Conservation (phyloP, 257 asterid genomes). For the Phtheirospermum japonicum region DNA sequence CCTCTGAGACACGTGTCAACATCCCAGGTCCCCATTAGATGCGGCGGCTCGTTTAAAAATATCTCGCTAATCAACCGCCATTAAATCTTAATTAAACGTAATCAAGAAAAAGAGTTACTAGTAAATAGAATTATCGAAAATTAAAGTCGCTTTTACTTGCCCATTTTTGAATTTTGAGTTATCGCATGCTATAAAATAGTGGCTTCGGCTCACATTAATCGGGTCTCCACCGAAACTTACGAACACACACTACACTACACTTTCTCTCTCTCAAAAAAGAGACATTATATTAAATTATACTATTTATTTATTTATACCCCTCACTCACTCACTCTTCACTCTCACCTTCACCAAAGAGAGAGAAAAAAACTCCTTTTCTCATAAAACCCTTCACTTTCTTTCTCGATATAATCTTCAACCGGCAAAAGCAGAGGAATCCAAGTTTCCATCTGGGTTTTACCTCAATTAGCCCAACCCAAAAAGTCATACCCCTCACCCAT, state of each 20-base stretch:
- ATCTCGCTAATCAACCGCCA: conserved; percentile 24
- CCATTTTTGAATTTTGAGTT: background rate
- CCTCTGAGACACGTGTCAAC: conserved; percentile 35
- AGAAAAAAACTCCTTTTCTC: background rate
- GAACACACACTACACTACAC: background rate
- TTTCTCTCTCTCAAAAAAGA: conserved; percentile 22
- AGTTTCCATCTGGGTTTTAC: conserved; percentile 44
- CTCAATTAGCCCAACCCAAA: conserved; percentile 28
- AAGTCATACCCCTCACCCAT: background rate
- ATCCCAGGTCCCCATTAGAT: conserved; percentile 39
- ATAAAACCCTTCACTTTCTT: background rate
- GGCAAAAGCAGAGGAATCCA: conserved; percentile 33
- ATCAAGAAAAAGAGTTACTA: background rate
- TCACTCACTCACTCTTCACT: conserved; percentile 24
- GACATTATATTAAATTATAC: background rate
- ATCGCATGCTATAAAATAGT: conserved; percentile 55
- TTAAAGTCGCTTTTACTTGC: no score
- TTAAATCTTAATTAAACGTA: conserved; percentile 23
- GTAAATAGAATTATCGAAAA: no score
- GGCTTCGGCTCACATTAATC: conserved; percentile 34
- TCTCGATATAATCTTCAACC: conserved; percentile 15
- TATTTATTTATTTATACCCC: no score
- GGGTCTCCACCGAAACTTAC: conserved; percentile 44
- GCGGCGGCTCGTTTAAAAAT: conserved; percentile 64
- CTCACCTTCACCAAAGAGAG: background rate